phyloP scores from a whole-genome alignment of 2,329 filamentous ascomycete genomes.

The Apiospora marii region DNA sequence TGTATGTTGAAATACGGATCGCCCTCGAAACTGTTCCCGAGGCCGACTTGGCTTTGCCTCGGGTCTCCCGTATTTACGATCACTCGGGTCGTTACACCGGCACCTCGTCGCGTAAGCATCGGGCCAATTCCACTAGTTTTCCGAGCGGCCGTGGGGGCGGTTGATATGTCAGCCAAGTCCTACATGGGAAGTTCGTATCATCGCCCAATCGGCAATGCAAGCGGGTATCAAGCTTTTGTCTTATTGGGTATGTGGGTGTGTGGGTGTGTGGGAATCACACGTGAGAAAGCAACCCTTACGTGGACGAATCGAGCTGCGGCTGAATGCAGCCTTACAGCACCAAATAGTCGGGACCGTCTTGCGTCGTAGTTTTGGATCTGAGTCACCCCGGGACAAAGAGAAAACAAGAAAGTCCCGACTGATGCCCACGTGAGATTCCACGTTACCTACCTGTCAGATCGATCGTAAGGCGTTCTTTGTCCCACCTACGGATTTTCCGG shows the following conservation, averaged over 20 bases:
- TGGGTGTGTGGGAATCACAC: not conserved
- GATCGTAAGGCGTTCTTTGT: not conserved
- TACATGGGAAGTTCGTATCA: not conserved
- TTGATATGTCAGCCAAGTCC: not conserved
- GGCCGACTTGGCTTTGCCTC: not conserved
- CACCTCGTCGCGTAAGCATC: not conserved
- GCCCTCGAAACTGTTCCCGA: not conserved
- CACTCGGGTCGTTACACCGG: not conserved
- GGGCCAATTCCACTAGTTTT: not conserved
- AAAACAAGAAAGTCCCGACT: not conserved
- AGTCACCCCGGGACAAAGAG: not conserved
- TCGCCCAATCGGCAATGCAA: not conserved
- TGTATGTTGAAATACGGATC: not conserved
- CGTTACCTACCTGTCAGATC: not conserved
- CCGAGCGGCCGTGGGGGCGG: not conserved
- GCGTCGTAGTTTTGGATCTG: not conserved
- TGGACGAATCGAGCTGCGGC: constrained; percentile 16
- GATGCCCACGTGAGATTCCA: not conserved
- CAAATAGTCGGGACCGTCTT: not conserved
- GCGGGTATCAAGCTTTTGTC: not conserved
- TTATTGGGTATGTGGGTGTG: not conserved
- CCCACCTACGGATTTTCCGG: not conserved
- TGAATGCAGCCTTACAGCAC: constrained; percentile 6
- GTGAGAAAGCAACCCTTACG: constrained; percentile 15
- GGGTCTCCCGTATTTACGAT: not conserved